Base-by-base conservation (phyloP, 495 filamentous ascomycete genomes). In the Podospora bellae-mahoneyi region DNA sequence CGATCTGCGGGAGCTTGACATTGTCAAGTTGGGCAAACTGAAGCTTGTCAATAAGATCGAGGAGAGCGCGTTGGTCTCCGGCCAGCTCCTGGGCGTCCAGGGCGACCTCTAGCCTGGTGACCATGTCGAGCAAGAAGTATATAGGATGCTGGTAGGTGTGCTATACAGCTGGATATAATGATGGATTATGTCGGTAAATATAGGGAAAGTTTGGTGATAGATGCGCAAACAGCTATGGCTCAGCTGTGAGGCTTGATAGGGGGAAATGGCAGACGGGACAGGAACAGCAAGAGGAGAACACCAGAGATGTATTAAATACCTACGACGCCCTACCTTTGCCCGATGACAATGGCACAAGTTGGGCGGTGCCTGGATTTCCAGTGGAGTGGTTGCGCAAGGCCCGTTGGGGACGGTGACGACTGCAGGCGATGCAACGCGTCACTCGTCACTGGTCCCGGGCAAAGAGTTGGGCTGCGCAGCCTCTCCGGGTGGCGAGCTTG, bases 1-100 rank as follows among this genome's bases (percentile, higher is more conserved):
- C 83, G 27, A 94, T 80, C 67, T 92, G 89, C 0, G 91, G 91
- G 0, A 92, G 81, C 64, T 79, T 80, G 68, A 79, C 77, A 76
- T 77, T 77, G 64, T 80, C 77, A 28, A 80, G 73, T 62, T 78
- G 78, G 20, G 78, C 78, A 65, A 76, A 80, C 64, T 78, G 78
- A 4, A 80, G 74, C 65, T 80, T 80, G 64, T 78, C 78, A 62
- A 79, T 76, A n/a, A 79, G 70, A 54, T 80, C 78, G 20, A 79
- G 76, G 19, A 80, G 72, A 20, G 64, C 71, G 6, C 76, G 73
- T 69, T 80, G 78, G 28, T 80, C 78, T 48, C 73, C 61, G 16
- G 74, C 78, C 27, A 80, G 75, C 48, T 75, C 77, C 48, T 74
- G 77, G 60, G 78, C 74, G 57, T 77, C 76, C 18, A 80, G 48